Base-by-base conservation (phyloP, 2,329 filamentous ascomycete genomes). In the Metarhizium album region DNA sequence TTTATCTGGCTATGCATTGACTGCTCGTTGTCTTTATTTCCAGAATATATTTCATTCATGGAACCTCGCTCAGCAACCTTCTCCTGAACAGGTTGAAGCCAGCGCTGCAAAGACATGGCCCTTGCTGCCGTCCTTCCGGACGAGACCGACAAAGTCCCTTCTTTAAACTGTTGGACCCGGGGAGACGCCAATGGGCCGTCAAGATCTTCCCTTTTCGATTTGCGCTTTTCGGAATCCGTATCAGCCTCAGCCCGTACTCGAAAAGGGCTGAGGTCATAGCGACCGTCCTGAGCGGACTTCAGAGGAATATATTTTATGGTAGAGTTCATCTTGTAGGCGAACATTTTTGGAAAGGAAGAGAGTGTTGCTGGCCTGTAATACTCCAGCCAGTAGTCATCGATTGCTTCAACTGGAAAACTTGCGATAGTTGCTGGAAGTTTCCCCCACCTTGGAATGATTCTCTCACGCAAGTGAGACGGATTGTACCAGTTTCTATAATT, bases 321-420 rank as follows among this genome's bases (percentile, higher is more conserved):
- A 0, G 87, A 90, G 62, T 91, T 95, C 78, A 97, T 87, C 63
- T 87, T 90, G 68, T 87, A 95, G 0, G 89, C 82, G 63, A 95
- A 96, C 64, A 96, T 86, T 64, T 96, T 98, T 14, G 84, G 79
- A 57, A 97, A 89, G 0, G 89, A 93, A 0, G 93, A 95, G 1
- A 97, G 71, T 0, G 87, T 87, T 7, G 87, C 77, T 0, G 93
- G 93, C 14, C 90, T 83, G 64, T 98, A 98, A 66, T 96, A 97
- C 64, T 98, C 93, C 7, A 93, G 74, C 93, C 93, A 98, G 67
- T 95, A 98, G 66, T 97, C 90, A 62, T 97, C 91, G 53, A 88
- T 89, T 53, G 78, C 81, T 3, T 75, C 70, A 3, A 86, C 68
- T 6, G 72, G 71, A 54, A 73, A 75, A 27, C 64, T 63, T 13